Conservation (phyloP, 768 basidiomycete genomes). For the Xerocomellus intermedius region DNA sequence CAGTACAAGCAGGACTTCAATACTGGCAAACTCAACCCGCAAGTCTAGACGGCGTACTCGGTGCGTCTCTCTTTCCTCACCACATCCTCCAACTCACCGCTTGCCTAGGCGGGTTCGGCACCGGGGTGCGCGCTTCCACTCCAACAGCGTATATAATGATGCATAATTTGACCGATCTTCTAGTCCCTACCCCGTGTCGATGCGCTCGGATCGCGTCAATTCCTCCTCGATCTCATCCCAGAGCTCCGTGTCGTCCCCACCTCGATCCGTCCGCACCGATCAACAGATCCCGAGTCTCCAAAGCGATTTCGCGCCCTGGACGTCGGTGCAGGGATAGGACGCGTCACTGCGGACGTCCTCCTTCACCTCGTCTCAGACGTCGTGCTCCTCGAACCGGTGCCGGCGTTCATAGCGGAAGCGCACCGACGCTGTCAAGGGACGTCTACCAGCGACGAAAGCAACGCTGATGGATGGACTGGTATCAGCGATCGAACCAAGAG, state of each 20-base stretch:
- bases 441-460: conserved; percentile 33
- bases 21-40: conserved; percentile 88
- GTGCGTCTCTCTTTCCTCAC: conserved; percentile 33
- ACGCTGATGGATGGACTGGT: conserved; percentile 57
- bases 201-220: conserved; percentile 83
- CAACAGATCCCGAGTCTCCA: conserved; percentile 13
- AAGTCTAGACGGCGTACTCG: conserved; percentile 84
- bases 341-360: conserved; percentile 85
- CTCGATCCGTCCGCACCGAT: conserved; percentile 53
- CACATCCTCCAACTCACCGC: conserved; percentile 16
- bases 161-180: background rate
- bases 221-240: conserved; percentile 80
- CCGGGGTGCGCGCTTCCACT: conserved; percentile 36
- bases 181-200: conserved; percentile 90
- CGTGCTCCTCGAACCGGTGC: conserved; percentile 87
- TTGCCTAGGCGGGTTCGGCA: conserved; percentile 52
- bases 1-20: conserved; percentile 72
- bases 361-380: conserved; percentile 88
- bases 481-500: conserved; percentile 62
- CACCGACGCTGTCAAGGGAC: conserved; percentile 39
- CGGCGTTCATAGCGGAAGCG: conserved; percentile 72
- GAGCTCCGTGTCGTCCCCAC: conserved; percentile 76
- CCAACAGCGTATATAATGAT: background rate
- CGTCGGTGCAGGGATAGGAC: conserved; percentile 91
- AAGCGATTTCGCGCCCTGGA: conserved; percentile 77